A percentile compares a stretch with the other conserved stretches of the same genome.
Evolutionary conservation across 108 stramenopile species (phyloP).

Genomic region (Seminavis robusta): DNA sequence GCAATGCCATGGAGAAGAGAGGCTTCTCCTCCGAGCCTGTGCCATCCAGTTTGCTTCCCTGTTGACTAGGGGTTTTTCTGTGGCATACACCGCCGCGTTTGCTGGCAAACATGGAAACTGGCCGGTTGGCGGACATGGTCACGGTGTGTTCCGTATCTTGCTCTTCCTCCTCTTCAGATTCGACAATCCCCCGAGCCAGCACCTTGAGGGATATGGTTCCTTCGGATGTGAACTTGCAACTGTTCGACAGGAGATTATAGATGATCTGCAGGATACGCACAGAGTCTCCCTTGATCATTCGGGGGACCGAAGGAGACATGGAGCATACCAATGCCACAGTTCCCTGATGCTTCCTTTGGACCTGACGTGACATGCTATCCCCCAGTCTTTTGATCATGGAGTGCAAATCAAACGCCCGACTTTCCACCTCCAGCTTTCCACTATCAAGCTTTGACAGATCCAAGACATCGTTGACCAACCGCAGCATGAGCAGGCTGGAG

Average conservation of each 20-base stretch:
- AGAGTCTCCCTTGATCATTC: conserved; percentile 13
- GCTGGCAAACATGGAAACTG: too few relatives aligned
- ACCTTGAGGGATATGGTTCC: too few relatives aligned
- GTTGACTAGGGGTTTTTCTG: too few relatives aligned
- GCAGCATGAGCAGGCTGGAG: conserved; percentile 20
- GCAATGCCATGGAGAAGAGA: too few relatives aligned
- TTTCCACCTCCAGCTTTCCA: conserved; percentile 29
- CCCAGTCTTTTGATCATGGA: conserved; percentile 7
- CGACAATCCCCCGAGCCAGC: too few relatives aligned
- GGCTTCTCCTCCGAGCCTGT: too few relatives aligned
- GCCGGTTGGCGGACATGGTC: too few relatives aligned
- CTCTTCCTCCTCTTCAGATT: too few relatives aligned
- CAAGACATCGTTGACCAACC: conserved; percentile 36
- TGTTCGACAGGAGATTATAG: conserved; percentile 34
- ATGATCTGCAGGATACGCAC: conserved; percentile 27
- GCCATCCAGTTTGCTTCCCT: too few relatives aligned
- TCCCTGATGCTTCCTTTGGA: not conserved
- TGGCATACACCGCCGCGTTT: too few relatives aligned
- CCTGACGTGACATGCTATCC: conserved; percentile 2
- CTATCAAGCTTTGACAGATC: conserved; percentile 34
- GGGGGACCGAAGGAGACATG: conserved; percentile 11
- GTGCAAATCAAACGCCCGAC: conserved; percentile 15
- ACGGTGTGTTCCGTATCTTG: too few relatives aligned
- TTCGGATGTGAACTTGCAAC: conserved; percentile 24
- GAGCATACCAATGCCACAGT: conserved; percentile 4